Base-by-base conservation (phyloP, 768 basidiomycete genomes). In the Pisolithus tinctorius region DNA sequence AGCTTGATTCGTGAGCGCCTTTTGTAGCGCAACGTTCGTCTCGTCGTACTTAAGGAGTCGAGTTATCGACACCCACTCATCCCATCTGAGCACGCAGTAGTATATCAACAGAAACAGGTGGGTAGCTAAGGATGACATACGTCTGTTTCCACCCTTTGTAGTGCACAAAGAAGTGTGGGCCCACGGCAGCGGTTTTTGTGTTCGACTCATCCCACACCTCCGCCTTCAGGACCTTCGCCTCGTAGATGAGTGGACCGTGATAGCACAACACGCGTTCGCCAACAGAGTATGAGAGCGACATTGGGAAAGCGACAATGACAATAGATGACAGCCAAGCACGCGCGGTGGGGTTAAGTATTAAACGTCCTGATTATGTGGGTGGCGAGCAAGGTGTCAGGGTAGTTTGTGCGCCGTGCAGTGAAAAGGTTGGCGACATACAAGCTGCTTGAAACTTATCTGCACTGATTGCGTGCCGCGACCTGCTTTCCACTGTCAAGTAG, bases 91-190 rank as follows among this genome's bases (percentile, higher is more conserved):
- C 38, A 26, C 25, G 49, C 41, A n/a, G 45, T 36, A 11, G 45
- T 31, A 11, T 13, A 17, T 17, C 52, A 58, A 40, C 51, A 54
- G 50, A 48, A 42, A 51, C 16, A 42, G 26, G 23, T 17, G 31
- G n/a, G 16, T 13, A 31, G 11, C 29, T 41, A n/a, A 27, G 17
- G 25, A 17, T 9, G 20, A 73, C 81, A 58, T 64, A 94, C 92
- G 91, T 94, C 68, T 92, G 88, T 67, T 97, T 99, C 96, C 96
- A 99, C 8, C 96, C 96, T 69, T 97, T 96, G 77, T 99, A 99
- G 68, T 99, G 96, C 37, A 99, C 94, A 54, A 88, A 85, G 69
- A 91, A 97, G 60, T 95, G 91, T 4, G 82, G 80, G 6, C 94
- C 95, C 2, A 78, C 67, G 9, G 69, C 65, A 6, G 83, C 81